These are phyloP conservation scores for Symbiodinium pilosum DNA, from an alignment of 73 alveolate species.

Conservation along the genomic window DNA sequence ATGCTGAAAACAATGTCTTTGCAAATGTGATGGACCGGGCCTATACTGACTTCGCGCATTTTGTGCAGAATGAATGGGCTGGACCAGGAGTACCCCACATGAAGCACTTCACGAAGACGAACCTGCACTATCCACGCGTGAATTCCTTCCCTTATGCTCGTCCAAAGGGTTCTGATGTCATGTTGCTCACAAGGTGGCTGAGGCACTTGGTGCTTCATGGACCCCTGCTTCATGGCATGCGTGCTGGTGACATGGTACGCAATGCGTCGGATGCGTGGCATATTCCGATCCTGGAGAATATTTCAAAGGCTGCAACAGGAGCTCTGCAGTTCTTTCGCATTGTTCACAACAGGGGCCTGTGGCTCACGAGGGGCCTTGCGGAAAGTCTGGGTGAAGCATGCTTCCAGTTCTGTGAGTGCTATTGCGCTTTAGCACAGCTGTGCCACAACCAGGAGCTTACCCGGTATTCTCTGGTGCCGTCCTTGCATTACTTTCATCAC, in stretches of 20 bases:
- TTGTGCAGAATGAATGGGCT: not conserved
- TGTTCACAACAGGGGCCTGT: conserved; percentile 13
- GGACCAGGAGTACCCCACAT: not conserved
- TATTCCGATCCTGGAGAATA: not conserved
- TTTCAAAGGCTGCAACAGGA: not conserved
- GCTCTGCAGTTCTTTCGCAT: not conserved
- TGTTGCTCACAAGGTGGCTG: conserved; percentile 35
- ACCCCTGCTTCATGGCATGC: not conserved
- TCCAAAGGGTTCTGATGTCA: conserved; percentile 34
- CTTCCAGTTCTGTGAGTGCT: not conserved
- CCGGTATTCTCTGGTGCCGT: conserved; percentile 6
- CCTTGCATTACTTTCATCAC: not conserved
- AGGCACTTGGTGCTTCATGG: not conserved
- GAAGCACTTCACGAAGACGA: conserved; percentile 8
- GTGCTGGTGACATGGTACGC: not conserved
- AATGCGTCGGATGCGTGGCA: not conserved
- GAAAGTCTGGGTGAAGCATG: not conserved
- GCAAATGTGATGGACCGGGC: not conserved
- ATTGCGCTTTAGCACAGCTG: not conserved
- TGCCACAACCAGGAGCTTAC: not conserved
- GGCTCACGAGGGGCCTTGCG: not conserved
- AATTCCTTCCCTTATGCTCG: not conserved
- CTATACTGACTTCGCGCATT: not conserved
- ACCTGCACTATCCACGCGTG: not conserved
- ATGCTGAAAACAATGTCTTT: not conserved